A percentile compares a stretch with the other conserved stretches of the same genome.
Evolutionary conservation across 1,284 basidiomycete genomes (phyloP).

Genomic region (Puccinia coronata): DNA sequence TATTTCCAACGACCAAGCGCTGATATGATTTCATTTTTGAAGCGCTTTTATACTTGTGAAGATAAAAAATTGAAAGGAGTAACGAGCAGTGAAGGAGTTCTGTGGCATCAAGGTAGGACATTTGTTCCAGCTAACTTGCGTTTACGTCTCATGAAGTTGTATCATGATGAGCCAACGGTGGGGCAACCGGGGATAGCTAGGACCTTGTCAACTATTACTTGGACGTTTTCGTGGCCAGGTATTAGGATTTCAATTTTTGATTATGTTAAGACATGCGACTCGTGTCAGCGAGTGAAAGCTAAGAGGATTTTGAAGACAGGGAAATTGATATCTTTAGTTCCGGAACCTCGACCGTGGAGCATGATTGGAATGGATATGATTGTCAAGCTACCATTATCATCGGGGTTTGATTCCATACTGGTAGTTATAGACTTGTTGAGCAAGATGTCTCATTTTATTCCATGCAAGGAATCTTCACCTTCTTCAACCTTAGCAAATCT

Average conservation of each 20-base stretch:
- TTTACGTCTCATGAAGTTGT: background rate
- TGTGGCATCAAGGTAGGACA: background rate
- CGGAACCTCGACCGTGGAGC: background rate
- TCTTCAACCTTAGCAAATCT: background rate
- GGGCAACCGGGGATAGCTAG: constrained; percentile 12
- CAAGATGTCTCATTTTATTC: constrained; percentile 50
- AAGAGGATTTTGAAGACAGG: background rate
- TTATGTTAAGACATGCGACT: background rate
- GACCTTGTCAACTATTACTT: background rate
- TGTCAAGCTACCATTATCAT: constrained; percentile 8
- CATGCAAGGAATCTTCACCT: constrained; percentile 5
- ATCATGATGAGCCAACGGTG: background rate
- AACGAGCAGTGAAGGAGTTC: background rate
- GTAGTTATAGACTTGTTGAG: constrained; percentile 40
- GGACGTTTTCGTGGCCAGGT: constrained; percentile 33
- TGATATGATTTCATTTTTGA: background rate
- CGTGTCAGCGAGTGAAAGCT: constrained; percentile 6
- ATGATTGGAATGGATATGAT: constrained; percentile 33
- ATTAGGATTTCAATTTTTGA: background rate
- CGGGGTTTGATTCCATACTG: constrained; percentile 35
- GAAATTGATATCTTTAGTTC: background rate
- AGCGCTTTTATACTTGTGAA: background rate
- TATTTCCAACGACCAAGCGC: background rate
- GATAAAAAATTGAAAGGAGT: background rate
- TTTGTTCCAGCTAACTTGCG: background rate